Percentiles rank a stretch among this genome's conserved stretches.
phyloP scores from a whole-genome alignment of 345 rosid genomes.

The Capsella bursapastoris region DNA sequence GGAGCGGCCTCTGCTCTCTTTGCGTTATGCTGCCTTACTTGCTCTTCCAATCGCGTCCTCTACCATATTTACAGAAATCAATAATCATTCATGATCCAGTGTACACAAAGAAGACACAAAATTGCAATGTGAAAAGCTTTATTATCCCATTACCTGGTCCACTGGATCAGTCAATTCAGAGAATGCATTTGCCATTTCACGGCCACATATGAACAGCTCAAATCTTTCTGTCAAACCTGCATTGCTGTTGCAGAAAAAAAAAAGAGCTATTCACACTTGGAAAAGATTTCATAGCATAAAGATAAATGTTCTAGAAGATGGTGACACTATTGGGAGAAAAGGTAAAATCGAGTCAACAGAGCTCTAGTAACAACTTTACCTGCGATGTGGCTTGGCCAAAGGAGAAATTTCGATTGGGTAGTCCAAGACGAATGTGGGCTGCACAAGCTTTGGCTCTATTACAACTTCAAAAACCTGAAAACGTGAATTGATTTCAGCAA shows the following conservation, averaged over 20 bases:
- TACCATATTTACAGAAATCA: constrained; percentile 41
- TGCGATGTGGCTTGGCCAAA: constrained; percentile 87
- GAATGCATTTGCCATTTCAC: constrained; percentile 96
- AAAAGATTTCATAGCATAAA: not conserved
- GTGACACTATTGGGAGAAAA: not conserved
- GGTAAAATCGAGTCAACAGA: not conserved
- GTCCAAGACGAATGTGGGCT: constrained; percentile 95
- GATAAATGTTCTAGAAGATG: constrained; percentile 27
- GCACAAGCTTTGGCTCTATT: constrained; percentile 91
- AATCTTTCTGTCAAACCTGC: constrained; percentile 91
- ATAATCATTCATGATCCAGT: constrained; percentile 4
- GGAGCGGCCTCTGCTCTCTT: constrained; percentile 61
- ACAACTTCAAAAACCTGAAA: constrained; percentile 81
- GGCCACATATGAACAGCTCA: constrained; percentile 94
- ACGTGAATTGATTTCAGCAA: constrained; percentile 22
- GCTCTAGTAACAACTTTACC: constrained; percentile 50
- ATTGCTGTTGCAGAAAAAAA: constrained; percentile 45
- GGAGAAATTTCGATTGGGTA: constrained; percentile 97
- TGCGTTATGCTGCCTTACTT: constrained; percentile 86
- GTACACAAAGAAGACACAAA: constrained; percentile 16
- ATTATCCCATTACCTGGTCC: constrained; percentile 71
- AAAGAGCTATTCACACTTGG: not conserved
- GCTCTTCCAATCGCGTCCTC: constrained; percentile 94
- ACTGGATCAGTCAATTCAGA: constrained; percentile 93
- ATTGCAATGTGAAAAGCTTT: constrained; percentile 5